Evolutionary conservation across 805 yeast genomes (phyloP).

Genomic region (Pachysolen tannophilus): DNA sequence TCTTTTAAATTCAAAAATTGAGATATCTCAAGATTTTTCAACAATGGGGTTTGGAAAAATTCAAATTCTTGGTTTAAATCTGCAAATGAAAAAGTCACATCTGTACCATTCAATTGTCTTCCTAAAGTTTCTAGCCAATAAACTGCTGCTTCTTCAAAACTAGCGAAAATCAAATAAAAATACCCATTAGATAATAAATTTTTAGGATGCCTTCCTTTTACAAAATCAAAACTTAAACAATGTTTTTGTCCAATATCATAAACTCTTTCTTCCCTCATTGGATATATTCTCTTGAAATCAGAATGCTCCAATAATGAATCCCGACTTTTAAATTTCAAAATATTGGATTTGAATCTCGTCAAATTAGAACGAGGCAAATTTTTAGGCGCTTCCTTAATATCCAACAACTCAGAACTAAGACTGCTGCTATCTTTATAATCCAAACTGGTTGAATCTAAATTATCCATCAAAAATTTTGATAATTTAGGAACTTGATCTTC

Average conservation of each 20-base stretch:
- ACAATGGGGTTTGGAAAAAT: slow-evolving; percentile 13
- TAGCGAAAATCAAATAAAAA: slow-evolving; percentile 46
- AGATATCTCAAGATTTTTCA: slow-evolving; percentile 14
- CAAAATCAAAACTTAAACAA: slow-evolving; percentile 29
- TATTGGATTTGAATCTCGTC: slow-evolving; percentile 16
- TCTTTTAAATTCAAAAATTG: slow-evolving; percentile 2
- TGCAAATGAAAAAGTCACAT: slow-evolving; percentile 37
- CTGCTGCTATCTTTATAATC: background rate
- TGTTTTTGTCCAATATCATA: slow-evolving; percentile 17
- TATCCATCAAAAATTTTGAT: background rate
- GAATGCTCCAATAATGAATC: slow-evolving; percentile 27
- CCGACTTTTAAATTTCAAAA: slow-evolving; percentile 30
- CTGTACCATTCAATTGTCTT: slow-evolving; percentile 42
- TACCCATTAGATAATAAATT: slow-evolving; percentile 36
- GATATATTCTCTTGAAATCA: slow-evolving; percentile 33
- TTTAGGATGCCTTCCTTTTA: slow-evolving; percentile 41
- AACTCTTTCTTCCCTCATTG: slow-evolving; percentile 24
- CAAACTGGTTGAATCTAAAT: too few relatives aligned
- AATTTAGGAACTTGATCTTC: background rate
- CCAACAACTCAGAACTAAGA: background rate
- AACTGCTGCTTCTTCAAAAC: slow-evolving; percentile 38
- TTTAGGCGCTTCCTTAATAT: background rate
- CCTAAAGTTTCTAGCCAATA: slow-evolving; percentile 43
- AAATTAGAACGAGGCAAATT: slow-evolving; percentile 6
- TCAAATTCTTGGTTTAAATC: slow-evolving; percentile 17